Conservation (phyloP, 2,329 filamentous ascomycete species). For the Leptographium galeiforme region DNA sequence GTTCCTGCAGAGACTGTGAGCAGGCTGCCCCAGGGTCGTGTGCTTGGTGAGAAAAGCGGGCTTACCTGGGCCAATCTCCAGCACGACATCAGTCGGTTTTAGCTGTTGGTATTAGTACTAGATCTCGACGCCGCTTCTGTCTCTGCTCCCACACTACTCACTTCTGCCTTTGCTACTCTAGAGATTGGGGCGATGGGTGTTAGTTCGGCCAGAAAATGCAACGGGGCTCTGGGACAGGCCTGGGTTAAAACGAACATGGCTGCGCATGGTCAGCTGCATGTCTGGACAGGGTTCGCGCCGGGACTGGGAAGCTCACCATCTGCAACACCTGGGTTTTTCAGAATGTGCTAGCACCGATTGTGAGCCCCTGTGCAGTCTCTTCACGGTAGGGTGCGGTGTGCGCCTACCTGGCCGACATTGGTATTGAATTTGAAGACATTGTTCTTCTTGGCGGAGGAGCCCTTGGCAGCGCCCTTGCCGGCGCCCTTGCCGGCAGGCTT, state of each 20-base stretch:
- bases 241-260: conserved; percentile 1
- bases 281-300: no score
- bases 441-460: conserved; percentile 36
- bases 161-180: conserved; percentile 12
- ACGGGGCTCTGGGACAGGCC: no score
- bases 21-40: not conserved
- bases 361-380: not conserved
- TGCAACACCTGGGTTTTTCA: conserved; percentile 42
- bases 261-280: not conserved
- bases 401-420: conserved; percentile 49
- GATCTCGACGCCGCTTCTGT: not conserved
- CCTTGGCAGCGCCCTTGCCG: conserved; percentile 13
- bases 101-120: conserved; percentile 41
- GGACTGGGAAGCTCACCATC: conserved; percentile 6
- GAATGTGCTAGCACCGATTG: conserved; percentile 45
- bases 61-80: conserved; percentile 80
- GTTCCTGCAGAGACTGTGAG: conserved; percentile 57
- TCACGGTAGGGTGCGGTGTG: no score
- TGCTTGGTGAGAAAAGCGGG: not conserved
- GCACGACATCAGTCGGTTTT: conserved; percentile 79
- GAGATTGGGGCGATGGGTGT: not conserved
- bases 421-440: conserved; percentile 98
- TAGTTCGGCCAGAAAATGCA: not conserved
- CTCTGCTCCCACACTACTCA: not conserved
- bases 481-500: conserved; percentile 10